Base-by-base conservation (phyloP, 805 yeast genomes). In the Ogataea minuta region DNA sequence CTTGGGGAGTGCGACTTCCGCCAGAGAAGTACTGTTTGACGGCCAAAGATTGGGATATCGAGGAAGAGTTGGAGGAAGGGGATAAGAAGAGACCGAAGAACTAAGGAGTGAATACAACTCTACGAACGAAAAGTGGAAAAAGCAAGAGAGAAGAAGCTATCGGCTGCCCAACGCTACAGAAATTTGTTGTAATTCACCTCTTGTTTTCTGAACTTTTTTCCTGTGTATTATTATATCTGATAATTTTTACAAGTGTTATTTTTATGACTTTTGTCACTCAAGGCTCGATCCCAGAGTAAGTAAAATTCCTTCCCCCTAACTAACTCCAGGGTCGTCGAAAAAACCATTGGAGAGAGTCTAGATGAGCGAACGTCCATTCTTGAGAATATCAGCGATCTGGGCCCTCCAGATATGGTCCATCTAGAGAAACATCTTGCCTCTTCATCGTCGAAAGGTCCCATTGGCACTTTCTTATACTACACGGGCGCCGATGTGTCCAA, bases 1-100 rank as follows among this genome's bases (percentile, higher is more conserved):
- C 82, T 35, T 89, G 88, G 82, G 98, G 99, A 9, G 74, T 93
- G 27, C 77, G 97, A 48, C 70, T 95, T 35, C 99, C 99, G 3
- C 98, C 99, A 4, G 99, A 93, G 67, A 93, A 90, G 75, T 90
- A 88, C 66, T 90, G 98, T 65, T 67, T 90, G 38, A 89, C 96
- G 0, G 93, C 86, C 1, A 74, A 73, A 46, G 89, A 85, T 46
- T 85, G 90, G 82, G 81, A 77, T 39, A 51, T 76, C 28, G 50
- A 53, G 14, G 79, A 75, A 25, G 81, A 76, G 41, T 79, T 75
- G 30, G 46, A 37, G 20, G 37, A 36, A 31, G 20, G 25, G 5
- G 37, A 28, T n/a, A 12, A 34, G 9, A 32, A 38, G 20, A 13
- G 39, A 20, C 21, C 21, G 5, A 19, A 19, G 21, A 19, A 19